phyloP scores from a whole-genome alignment of 345 rosid genomes.

The rapeseed (Brassica napus) region Da-Ae NC_063451.1:42033001-42033500 shows the following conservation, averaged over 20 bases:
- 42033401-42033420: slow-evolving; percentile 58
- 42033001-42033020: slow-evolving; percentile 18
- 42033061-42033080: slow-evolving; percentile 15
- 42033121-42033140: slow-evolving; percentile 48
- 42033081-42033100: slow-evolving; percentile 36
- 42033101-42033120: slow-evolving; percentile 49
- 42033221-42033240: slow-evolving; percentile 42
- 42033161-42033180: slow-evolving; percentile 43
- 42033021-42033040: background rate
- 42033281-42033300: background rate
- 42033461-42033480: slow-evolving; percentile 54
- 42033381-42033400: slow-evolving; percentile 76
- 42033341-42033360: background rate
- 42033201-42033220: slow-evolving; percentile 49
- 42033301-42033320: background rate
- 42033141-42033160: slow-evolving; percentile 40
- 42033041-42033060: background rate
- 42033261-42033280: slow-evolving; percentile 32
- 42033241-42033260: slow-evolving; percentile 34
- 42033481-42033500: slow-evolving; percentile 33
- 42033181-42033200: slow-evolving; percentile 40
- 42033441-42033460: slow-evolving; percentile 59
- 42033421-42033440: slow-evolving; percentile 65
- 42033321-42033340: background rate
- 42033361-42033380: slow-evolving; percentile 48